A percentile compares a stretch with the other conserved stretches of the same genome.
Evolutionary conservation across 2,329 filamentous ascomycete genomes (phyloP).

Genomic region (Emergomyces pasteurianus): DNA sequence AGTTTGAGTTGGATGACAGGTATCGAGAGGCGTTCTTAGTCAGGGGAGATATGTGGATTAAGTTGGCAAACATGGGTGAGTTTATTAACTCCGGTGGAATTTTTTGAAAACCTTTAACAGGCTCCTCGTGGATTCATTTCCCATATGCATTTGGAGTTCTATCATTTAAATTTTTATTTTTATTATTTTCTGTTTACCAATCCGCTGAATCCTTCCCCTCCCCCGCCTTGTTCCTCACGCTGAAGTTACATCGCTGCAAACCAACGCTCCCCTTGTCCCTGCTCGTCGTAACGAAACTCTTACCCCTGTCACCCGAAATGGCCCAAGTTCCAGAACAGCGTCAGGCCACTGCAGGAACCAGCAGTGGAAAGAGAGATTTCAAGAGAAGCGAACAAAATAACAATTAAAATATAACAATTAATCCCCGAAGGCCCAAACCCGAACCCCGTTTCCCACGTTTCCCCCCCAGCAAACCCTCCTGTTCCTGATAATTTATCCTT

Average conservation of each 20-base stretch:
- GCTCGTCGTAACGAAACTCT: background rate
- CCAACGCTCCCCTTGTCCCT: background rate
- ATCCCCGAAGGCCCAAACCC: background rate
- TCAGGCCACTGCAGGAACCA: background rate
- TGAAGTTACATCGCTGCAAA: background rate
- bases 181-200: background rate
- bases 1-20: slow-evolving; percentile 21
- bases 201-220: background rate
- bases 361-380: background rate
- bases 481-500: background rate
- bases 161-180: background rate
- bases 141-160: background rate
- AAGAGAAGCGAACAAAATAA: background rate
- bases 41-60: slow-evolving; percentile 33
- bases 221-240: background rate
- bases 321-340: background rate
- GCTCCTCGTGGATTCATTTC: background rate
- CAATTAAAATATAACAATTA: background rate
- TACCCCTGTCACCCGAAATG: background rate
- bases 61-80: slow-evolving; percentile 35
- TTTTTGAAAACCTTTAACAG: background rate
- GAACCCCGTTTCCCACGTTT: background rate
- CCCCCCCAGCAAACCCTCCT: background rate
- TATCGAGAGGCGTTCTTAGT: slow-evolving; percentile 26
- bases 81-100: background rate